These are phyloP conservation scores for Colletotrichum sp. DNA, from an alignment of 2,329 filamentous ascomycete genomes.

Conservation along the genomic window DNA sequence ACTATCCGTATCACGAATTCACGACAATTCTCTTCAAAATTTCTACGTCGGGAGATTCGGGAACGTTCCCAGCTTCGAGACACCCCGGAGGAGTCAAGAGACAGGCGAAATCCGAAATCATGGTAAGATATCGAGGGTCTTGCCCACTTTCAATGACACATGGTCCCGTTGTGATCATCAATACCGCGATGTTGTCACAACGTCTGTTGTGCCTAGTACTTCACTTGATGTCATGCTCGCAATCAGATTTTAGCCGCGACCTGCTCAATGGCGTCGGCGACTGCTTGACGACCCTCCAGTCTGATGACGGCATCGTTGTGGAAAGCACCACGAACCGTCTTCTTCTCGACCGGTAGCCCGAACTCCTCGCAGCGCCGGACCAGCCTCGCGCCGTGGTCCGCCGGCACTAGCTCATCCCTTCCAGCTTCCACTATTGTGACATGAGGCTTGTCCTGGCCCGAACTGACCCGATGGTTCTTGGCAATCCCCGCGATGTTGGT, in stretches of 20 bases:
- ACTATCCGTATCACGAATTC: background rate
- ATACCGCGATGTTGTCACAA: background rate
- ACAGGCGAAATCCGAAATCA: background rate
- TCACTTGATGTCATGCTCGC: conserved; percentile 10
- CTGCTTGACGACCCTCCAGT: conserved; percentile 46
- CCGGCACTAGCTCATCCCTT: conserved; percentile 64
- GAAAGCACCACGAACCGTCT: conserved; percentile 52
- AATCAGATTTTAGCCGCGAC: conserved; percentile 5
- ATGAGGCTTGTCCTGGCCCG: conserved; percentile 21
- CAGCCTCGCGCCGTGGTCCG: conserved; percentile 51
- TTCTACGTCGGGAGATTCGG: background rate
- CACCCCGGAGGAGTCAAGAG: background rate
- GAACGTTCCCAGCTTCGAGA: background rate
- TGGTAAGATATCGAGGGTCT: background rate
- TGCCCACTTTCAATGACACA: background rate
- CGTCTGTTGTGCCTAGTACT: background rate
- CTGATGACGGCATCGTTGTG: conserved; percentile 62
- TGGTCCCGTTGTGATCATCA: background rate
- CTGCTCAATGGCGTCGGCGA: conserved; percentile 47
- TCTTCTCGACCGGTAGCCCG: conserved; percentile 48
- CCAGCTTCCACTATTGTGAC: conserved; percentile 56
- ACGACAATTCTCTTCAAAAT: background rate
- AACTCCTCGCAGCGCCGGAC: conserved; percentile 52
- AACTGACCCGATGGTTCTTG: conserved; percentile 21
- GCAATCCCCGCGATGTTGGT: conserved; percentile 52